phyloP scores from a whole-genome alignment of 371 early-diverging fungal genomes.

The Batkoa obscura region DNA sequence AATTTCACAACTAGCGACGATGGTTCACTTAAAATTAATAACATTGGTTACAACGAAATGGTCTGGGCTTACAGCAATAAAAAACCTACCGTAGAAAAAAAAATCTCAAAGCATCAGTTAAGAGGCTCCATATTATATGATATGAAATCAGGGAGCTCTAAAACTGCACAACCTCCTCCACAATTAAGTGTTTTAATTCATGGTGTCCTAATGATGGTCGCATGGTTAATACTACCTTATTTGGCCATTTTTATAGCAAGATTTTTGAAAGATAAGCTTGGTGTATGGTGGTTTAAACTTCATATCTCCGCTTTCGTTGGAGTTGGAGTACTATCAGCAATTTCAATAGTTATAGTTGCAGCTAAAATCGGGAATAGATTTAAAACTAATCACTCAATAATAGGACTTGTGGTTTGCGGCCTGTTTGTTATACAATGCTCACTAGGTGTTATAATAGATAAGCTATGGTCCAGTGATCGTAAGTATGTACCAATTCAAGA shows the following conservation, averaged over 20 bases:
- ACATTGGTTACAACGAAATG: background rate
- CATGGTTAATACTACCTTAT: background rate
- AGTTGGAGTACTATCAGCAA: background rate
- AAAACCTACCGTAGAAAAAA: background rate
- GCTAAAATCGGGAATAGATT: background rate
- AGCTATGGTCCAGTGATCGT: background rate
- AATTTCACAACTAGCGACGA: background rate
- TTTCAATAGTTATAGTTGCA: background rate
- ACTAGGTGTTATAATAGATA: background rate
- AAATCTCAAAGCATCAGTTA: background rate
- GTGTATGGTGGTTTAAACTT: slow-evolving; percentile 2
- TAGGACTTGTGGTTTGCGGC: background rate
- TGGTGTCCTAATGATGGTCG: background rate
- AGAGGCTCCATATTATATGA: background rate
- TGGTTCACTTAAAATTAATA: background rate
- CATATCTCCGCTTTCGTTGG: background rate
- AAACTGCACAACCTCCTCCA: too few species aligned
- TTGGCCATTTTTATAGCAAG: slow-evolving; percentile 1
- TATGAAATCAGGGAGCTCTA: too few species aligned
- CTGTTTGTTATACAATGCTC: background rate
- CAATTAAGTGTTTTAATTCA: too few species aligned
- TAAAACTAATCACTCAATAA: background rate
- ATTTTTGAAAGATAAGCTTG: background rate
- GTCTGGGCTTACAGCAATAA: background rate
- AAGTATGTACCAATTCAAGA: background rate